phyloP scores from a whole-genome alignment of 2,329 filamentous ascomycete genomes.

The Penicillium frequentans region DNA sequence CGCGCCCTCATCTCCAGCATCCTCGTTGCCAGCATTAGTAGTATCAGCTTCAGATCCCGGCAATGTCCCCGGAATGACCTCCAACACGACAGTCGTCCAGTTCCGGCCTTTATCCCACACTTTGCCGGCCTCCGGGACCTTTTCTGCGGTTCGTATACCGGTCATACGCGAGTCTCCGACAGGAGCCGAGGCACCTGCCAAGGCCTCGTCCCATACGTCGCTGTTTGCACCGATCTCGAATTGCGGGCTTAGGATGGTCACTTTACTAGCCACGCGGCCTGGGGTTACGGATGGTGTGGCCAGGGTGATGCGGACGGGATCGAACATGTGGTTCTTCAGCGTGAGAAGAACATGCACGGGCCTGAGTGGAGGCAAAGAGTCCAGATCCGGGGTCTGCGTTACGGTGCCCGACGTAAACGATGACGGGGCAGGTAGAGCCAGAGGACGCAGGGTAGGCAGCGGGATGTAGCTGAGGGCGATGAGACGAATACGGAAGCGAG shows the following conservation, averaged over 20 bases:
- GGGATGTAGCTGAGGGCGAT: slow-evolving; percentile 89
- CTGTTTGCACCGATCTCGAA: slow-evolving; percentile 94
- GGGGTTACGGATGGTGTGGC: slow-evolving; percentile 80
- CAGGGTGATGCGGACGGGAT: slow-evolving; percentile 80
- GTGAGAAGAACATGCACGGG: slow-evolving; percentile 81
- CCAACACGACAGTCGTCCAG: slow-evolving; percentile 91
- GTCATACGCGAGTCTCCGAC: slow-evolving; percentile 39
- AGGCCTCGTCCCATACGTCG: slow-evolving; percentile 89
- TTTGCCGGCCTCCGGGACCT: slow-evolving; percentile 80
- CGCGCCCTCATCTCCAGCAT: slow-evolving; percentile 30
- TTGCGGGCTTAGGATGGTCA: slow-evolving; percentile 90
- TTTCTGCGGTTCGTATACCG: slow-evolving; percentile 43
- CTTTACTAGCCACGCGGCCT: slow-evolving; percentile 71
- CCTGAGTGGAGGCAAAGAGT: slow-evolving; percentile 49
- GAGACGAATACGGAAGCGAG: slow-evolving; percentile 87
- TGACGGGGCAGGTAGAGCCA: slow-evolving; percentile 45
- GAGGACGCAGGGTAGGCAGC: slow-evolving; percentile 65
- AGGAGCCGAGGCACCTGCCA: slow-evolving; percentile 53
- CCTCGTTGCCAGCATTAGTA: slow-evolving; percentile 29
- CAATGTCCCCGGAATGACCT: slow-evolving; percentile 68
- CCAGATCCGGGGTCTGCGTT: slow-evolving; percentile 40
- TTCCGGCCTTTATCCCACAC: slow-evolving; percentile 94
- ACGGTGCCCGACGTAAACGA: slow-evolving; percentile 15
- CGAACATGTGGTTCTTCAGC: slow-evolving; percentile 91
- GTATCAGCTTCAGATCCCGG: slow-evolving; percentile 30